Evolutionary conservation across 176 grass and related monocot genomes (phyloP).

Genomic region (Bolboschoenus planiculmis): DNA sequence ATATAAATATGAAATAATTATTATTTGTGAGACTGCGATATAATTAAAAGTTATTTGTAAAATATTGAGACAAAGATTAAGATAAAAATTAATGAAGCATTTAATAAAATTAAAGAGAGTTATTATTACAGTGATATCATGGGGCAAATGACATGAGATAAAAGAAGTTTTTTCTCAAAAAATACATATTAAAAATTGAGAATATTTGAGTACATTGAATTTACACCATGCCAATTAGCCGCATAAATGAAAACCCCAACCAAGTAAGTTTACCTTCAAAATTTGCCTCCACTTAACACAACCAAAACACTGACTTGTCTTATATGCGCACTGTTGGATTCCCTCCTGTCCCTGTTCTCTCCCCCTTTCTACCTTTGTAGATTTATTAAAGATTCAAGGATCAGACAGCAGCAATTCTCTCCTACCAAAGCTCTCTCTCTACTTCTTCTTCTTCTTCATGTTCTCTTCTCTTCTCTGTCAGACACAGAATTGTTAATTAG

Average conservation of each 20-base stretch:
- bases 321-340: conserved; percentile 25
- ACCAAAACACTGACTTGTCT: conserved; percentile 4
- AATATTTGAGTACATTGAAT: background rate
- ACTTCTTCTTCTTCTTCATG: background rate
- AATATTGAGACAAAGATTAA: too few relatives aligned
- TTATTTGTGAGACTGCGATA: too few relatives aligned
- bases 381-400: conserved; percentile 27
- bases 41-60: too few relatives aligned
- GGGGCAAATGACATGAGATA: too few relatives aligned
- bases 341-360: background rate
- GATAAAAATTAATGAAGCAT: too few relatives aligned
- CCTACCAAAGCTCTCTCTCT: background rate
- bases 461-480: too few relatives aligned
- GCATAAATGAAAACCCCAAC: too few relatives aligned
- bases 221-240: background rate
- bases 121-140: too few relatives aligned
- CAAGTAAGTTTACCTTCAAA: background rate
- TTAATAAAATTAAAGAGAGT: too few relatives aligned
- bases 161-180: too few relatives aligned
- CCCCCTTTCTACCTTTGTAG: background rate
- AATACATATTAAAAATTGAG: too few relatives aligned
- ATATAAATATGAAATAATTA: too few relatives aligned
- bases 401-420: conserved; percentile 15
- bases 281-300: conserved; percentile 23
- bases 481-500: background rate